Evolutionary conservation across 345 rosid genomes (phyloP).

Genomic region (Arabidopsis thaliana): TAIR10.1 NC_003071.7:13916001-13916500

Average conservation of each 20-base stretch:
- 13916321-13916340: constrained; percentile 31
- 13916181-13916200: constrained; percentile 9
- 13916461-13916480: constrained; percentile 25
- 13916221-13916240: constrained; percentile 33
- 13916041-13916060: not conserved
- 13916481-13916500: constrained; percentile 52
- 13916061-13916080: not conserved
- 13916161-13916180: constrained; percentile 9
- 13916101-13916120: not conserved
- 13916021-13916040: too few species aligned
- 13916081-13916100: not conserved
- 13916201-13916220: constrained; percentile 14
- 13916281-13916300: constrained; percentile 14
- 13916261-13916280: constrained; percentile 34
- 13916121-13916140: not conserved
- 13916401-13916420: constrained; percentile 24
- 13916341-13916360: constrained; percentile 27
- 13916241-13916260: constrained; percentile 45
- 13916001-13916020: too few species aligned
- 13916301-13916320: not conserved
- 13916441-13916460: constrained; percentile 35
- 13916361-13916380: constrained; percentile 40
- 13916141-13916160: not conserved
- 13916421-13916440: constrained; percentile 26
- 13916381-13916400: constrained; percentile 44